Evolutionary conservation across 257 asterid species (phyloP).

Genomic region (Solanum tarapatanum): DNA sequence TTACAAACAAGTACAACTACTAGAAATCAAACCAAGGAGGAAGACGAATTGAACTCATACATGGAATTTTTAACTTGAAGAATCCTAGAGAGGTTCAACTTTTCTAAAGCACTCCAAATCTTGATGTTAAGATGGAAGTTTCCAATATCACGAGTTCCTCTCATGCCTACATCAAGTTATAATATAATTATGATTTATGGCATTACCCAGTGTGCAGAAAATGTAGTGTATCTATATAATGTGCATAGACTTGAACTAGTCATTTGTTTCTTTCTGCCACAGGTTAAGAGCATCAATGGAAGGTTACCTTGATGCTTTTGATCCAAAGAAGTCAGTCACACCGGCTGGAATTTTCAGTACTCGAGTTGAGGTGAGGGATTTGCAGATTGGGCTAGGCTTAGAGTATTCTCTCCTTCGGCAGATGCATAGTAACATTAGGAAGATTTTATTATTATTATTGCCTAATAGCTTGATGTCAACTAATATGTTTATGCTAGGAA

Average conservation of each 20-base stretch:
- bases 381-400: neutral
- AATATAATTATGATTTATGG: neutral
- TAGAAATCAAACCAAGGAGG: neutral
- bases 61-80: neutral
- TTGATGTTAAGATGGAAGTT: neutral
- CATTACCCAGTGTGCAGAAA: neutral
- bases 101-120: neutral
- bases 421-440: neutral
- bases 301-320: constrained; percentile 63
- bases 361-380: constrained; percentile 64
- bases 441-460: neutral
- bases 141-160: neutral
- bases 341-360: constrained; percentile 71
- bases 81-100: neutral
- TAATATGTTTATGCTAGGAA: neutral
- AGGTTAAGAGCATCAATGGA: constrained; percentile 91
- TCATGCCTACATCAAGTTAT: neutral
- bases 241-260: neutral
- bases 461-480: neutral
- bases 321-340: constrained; percentile 53
- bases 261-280: constrained; percentile 18
- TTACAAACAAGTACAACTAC: neutral
- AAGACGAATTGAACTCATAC: neutral
- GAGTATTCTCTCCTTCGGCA: neutral
- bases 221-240: neutral